These are phyloP conservation scores for Theobroma grandiflorum DNA, from an alignment of 441 rosid genomes.

Conservation along the genomic window DNA sequence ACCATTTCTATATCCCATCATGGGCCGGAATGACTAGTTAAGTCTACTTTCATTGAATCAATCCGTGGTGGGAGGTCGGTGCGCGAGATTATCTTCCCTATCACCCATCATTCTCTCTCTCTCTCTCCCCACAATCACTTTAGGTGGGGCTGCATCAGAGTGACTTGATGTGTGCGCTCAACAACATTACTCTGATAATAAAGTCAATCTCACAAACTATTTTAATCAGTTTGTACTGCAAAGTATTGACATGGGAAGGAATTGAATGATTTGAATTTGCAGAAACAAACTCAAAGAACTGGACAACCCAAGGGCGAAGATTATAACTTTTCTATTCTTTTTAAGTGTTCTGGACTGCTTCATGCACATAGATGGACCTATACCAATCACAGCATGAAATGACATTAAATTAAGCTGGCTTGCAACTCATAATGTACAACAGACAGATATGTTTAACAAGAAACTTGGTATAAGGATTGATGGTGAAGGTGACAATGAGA, in stretches of 20 bases:
- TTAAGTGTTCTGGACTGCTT: neutral
- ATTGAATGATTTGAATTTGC: neutral
- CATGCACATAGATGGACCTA: neutral
- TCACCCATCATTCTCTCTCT: too few relatives aligned
- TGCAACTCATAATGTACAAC: neutral
- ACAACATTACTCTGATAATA: neutral
- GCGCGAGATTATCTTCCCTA: too few relatives aligned
- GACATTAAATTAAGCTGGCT: neutral
- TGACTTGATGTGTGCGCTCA: neutral
- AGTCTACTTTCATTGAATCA: too few relatives aligned
- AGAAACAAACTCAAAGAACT: neutral
- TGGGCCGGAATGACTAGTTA: neutral
- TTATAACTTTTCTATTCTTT: too few relatives aligned
- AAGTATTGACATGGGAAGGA: neutral
- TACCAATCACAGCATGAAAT: slow-evolving; percentile 5
- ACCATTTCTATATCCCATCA: neutral
- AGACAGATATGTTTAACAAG: neutral
- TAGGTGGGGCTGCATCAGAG: neutral
- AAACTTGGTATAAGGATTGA: neutral
- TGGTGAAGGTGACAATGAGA: neutral
- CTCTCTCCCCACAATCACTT: neutral
- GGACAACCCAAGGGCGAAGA: neutral
- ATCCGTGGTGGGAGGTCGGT: too few relatives aligned
- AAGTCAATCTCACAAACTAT: too few relatives aligned
- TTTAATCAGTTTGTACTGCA: neutral